Base-by-base conservation (phyloP, 2,329 filamentous ascomycete species). In the Pseudogymnoascus verrucosus region DNA sequence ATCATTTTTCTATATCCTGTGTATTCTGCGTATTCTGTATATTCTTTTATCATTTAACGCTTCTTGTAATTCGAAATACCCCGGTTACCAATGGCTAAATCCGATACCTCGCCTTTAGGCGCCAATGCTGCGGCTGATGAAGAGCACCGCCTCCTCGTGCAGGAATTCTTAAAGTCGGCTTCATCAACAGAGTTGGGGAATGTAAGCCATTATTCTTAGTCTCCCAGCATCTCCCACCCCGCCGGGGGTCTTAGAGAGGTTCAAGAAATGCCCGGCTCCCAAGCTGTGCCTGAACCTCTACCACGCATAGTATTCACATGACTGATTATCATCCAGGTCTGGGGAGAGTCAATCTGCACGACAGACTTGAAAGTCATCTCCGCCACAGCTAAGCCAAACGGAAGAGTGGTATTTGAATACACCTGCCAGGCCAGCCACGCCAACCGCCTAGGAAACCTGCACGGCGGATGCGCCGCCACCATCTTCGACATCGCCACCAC, bases 401-500 rank as follows among this genome's bases (percentile, higher is more conserved):
- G 67, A 4, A 65, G 54, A 8, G 64, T 64, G 5, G 57, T 68
- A 28, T 74, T 84, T 71, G 69, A 74, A 64, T 82, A 80, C 72
- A 80, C 76, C 2, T 79, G 84, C 26, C 78, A 80, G 63, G 73
- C 75, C 0, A 68, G 75, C 3, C 81, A 87, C 75, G 79, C 77
- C 73, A 87, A 87, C 73, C 74, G 78, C 5, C 64, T 80, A 12
- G 73, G 74, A 26, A 87, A 81, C 74, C 75, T 88, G 63, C 85
- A 88, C 70, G 85, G 84, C 62, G 85, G 85, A 16, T 87, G 84
- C 66, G 79, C 84, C 0, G 82, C 89, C 2, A 87, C 87, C 0
- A 74, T 91, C 3, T 87, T 90, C 68, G 89, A 91, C 75, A 76
- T 83, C 64, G 80, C 84, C 68, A 90, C 89, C 0, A 84, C 84